Conservation (phyloP, 2,329 filamentous ascomycete species). For the Acephala macrosclerotiorum region DNA sequence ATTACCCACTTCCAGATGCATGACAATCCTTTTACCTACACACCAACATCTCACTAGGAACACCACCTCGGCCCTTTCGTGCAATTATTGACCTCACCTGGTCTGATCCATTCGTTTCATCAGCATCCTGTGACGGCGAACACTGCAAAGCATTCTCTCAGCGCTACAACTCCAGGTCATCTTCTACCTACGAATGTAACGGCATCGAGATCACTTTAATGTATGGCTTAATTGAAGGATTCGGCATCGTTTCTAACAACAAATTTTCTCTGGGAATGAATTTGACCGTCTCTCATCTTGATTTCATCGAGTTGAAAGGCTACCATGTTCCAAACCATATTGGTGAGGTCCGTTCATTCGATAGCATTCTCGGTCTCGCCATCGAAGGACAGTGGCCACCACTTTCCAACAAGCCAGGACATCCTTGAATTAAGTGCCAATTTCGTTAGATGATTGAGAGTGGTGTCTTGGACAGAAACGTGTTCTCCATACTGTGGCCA, state of each 20-base stretch:
- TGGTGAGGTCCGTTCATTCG: neutral
- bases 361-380: neutral
- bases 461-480: slow-evolving; percentile 17
- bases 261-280: too few relatives aligned
- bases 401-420: neutral
- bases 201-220: slow-evolving; percentile 2
- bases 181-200: slow-evolving; percentile 14
- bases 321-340: too few relatives aligned
- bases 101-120: slow-evolving; percentile 18
- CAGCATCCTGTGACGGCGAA: slow-evolving; percentile 7
- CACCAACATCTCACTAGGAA: slow-evolving; percentile 21
- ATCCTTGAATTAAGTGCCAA: slow-evolving; percentile 6
- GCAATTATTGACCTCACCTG: slow-evolving; percentile 23
- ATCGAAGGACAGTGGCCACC: neutral
- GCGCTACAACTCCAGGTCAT: slow-evolving; percentile 17
- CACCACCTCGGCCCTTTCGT: slow-evolving; percentile 19
- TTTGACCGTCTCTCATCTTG: too few relatives aligned
- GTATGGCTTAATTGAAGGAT: too few relatives aligned
- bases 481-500: slow-evolving; percentile 19
- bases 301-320: too few relatives aligned
- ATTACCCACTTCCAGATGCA: too few relatives aligned
- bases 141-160: slow-evolving; percentile 12
- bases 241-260: too few relatives aligned
- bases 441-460: slow-evolving; percentile 19
- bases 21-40: slow-evolving; percentile 5